Evolutionary conservation across 2,329 filamentous ascomycete genomes (phyloP), one percentile per base, ranked within the genome.

Genomic region (Colletotrichum tropicale): DNA sequence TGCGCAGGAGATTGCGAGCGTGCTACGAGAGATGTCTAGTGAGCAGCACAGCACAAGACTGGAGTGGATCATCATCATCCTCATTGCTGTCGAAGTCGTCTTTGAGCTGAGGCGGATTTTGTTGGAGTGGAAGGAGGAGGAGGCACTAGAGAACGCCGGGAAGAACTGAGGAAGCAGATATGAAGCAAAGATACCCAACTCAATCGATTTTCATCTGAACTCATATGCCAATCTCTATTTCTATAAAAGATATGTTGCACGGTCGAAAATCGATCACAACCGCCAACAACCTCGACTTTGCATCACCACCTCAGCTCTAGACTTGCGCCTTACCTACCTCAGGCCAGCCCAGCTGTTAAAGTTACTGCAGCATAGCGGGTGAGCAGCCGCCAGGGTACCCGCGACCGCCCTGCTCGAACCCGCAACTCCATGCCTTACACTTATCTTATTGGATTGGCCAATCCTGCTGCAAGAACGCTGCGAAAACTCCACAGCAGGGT

Each of bases 41-140:
- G 96, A 98, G 87, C 95, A 95, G 83, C 96, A 98, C 82, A 94
- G 95, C 18, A 92, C 96, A 34, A 90, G 95, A 71, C 88, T 99
- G 13, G 97, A 98, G 86, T 96, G 95, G 94, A 98, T 98, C 80
- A 98, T 99, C 83, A 98, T 99, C 80, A 88, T 95, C 4, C 90
- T 99, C 70, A 99, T 99, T 82, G 92, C 95, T 2, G 94, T 98
- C 38, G 97, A 99, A 85, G 96, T 98, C 16, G 88, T 93, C 13
- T 97, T 98, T 83, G 96, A 98, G 84, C 88, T 98, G 77, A 88
- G 94, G 77, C 88, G 94, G 72, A 88, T 96, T 65, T 93, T 92
- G 84, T 90, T 92, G 78, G 94, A 95, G 80, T 88, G 88, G 80
- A 80, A 77, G 70, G 83, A 85, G 62, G 85, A 88, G 62, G 85